phyloP scores from a whole-genome alignment of 441 rosid genomes.

The Iberis amara region DNA sequence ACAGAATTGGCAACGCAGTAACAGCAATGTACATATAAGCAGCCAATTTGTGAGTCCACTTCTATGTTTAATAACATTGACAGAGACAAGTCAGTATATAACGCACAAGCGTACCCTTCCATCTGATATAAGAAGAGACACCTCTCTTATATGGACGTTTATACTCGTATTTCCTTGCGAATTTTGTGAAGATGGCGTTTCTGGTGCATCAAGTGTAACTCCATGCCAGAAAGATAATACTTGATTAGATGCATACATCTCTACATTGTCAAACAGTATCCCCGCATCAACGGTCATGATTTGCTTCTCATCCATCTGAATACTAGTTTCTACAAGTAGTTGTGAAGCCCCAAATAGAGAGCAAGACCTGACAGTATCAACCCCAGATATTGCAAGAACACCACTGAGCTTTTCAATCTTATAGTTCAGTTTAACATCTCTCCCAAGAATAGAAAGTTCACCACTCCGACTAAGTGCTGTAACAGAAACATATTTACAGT shows the following conservation, averaged over 20 bases:
- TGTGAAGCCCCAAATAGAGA: slow-evolving; percentile 63
- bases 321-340: slow-evolving; percentile 43
- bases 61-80: neutral
- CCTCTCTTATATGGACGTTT: slow-evolving; percentile 51
- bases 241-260: slow-evolving; percentile 64
- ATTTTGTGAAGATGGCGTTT: slow-evolving; percentile 48
- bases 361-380: slow-evolving; percentile 40
- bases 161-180: slow-evolving; percentile 39
- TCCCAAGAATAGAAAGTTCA: slow-evolving; percentile 42
- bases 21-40: neutral
- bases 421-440: slow-evolving; percentile 47
- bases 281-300: slow-evolving; percentile 33
- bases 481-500: slow-evolving; percentile 45
- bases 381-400: slow-evolving; percentile 36
- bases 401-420: slow-evolving; percentile 50
- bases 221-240: slow-evolving; percentile 67
- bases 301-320: slow-evolving; percentile 36
- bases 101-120: slow-evolving; percentile 61
- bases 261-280: slow-evolving; percentile 53
- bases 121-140: slow-evolving; percentile 74
- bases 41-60: neutral
- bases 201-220: slow-evolving; percentile 47
- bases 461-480: slow-evolving; percentile 41
- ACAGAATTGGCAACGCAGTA: slow-evolving; percentile 10
- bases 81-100: slow-evolving; percentile 17